These are phyloP conservation scores for Nadsonia starkeyi-henricii DNA, from an alignment of 1,139 yeast genomes.

Conservation along the genomic window DNA sequence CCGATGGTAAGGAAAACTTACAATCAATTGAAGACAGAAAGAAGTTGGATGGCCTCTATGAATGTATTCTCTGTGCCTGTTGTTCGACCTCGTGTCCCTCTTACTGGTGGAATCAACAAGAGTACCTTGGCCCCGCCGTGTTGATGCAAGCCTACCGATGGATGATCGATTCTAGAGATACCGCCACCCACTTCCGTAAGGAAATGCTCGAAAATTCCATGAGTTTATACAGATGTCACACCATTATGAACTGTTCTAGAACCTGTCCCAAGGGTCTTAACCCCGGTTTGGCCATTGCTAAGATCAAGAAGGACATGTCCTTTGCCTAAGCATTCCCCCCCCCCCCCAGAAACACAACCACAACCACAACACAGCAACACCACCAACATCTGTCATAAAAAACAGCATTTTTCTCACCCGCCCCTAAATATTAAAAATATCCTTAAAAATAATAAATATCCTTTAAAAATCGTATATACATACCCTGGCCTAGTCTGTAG, in stretches of 20 bases:
- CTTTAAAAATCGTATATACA: no score
- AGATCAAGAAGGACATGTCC: constrained; percentile 88
- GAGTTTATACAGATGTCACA: constrained; percentile 98
- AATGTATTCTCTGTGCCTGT: constrained; percentile 96
- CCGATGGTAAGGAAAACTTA: constrained; percentile 84
- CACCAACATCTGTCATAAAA: no score
- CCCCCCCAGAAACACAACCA: no score
- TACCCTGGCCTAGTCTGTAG: no score
- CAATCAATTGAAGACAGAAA: constrained; percentile 90
- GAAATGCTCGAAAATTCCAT: constrained; percentile 90
- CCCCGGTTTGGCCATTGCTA: constrained; percentile 96
- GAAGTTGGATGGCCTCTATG: constrained; percentile 92
- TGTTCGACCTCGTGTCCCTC: constrained; percentile 99
- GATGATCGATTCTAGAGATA: constrained; percentile 95
- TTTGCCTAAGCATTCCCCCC: constrained; percentile 46
- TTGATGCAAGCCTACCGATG: constrained; percentile 98
- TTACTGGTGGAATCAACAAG: constrained; percentile 99
- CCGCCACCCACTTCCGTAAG: constrained; percentile 69
- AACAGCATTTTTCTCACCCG: no score
- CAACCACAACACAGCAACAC: no score
- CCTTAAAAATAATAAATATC: no score
- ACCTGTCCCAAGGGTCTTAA: constrained; percentile 99
- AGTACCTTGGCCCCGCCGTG: constrained; percentile 96
- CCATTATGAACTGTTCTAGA: constrained; percentile 94
- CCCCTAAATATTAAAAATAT: no score